phyloP scores from a whole-genome alignment of 352 stramenopile genomes.

The Labyrinthula sp. region DNA sequence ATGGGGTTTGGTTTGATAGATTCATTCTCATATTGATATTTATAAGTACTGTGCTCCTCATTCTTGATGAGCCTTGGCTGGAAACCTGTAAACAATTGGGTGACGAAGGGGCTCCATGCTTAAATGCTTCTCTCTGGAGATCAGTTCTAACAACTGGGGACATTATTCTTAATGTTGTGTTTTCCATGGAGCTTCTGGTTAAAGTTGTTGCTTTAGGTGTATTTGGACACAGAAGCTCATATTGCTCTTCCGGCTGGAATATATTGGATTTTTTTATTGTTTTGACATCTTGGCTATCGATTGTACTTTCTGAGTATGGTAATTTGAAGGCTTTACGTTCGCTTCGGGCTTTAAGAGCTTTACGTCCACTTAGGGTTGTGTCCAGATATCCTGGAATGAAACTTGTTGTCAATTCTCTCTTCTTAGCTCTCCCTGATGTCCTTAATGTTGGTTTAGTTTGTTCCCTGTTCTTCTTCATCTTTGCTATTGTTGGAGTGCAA shows the following conservation, averaged over 20 bases:
- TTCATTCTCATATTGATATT: slow-evolving; percentile 54
- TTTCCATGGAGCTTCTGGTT: slow-evolving; percentile 58
- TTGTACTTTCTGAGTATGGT: slow-evolving; percentile 5
- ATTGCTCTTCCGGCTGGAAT: slow-evolving; percentile 61
- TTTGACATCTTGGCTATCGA: slow-evolving; percentile 48
- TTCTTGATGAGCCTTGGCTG: slow-evolving; percentile 54
- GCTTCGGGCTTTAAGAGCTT: slow-evolving; percentile 53
- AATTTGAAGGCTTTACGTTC: slow-evolving; percentile 42
- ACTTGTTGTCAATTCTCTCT: slow-evolving; percentile 64
- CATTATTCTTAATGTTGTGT: slow-evolving; percentile 50
- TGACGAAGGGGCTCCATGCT: too few species aligned
- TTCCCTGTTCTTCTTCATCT: slow-evolving; percentile 74
- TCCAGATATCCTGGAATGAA: slow-evolving; percentile 54
- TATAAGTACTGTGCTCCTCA: slow-evolving; percentile 52
- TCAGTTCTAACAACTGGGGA: slow-evolving; percentile 41
- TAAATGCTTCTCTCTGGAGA: too few species aligned
- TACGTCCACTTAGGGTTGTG: slow-evolving; percentile 67
- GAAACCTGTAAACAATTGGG: slow-evolving; percentile 37
- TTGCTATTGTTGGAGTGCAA: slow-evolving; percentile 73
- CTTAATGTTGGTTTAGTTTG: slow-evolving; percentile 66
- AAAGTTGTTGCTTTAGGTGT: slow-evolving; percentile 63
- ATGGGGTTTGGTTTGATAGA: slow-evolving; percentile 51
- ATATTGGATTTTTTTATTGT: slow-evolving; percentile 64
- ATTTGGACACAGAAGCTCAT: slow-evolving; percentile 43
- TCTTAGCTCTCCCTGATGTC: slow-evolving; percentile 61